phyloP scores from a whole-genome alignment of 1,139 yeast genomes.

The Debaryomyces fabryi region DNA sequence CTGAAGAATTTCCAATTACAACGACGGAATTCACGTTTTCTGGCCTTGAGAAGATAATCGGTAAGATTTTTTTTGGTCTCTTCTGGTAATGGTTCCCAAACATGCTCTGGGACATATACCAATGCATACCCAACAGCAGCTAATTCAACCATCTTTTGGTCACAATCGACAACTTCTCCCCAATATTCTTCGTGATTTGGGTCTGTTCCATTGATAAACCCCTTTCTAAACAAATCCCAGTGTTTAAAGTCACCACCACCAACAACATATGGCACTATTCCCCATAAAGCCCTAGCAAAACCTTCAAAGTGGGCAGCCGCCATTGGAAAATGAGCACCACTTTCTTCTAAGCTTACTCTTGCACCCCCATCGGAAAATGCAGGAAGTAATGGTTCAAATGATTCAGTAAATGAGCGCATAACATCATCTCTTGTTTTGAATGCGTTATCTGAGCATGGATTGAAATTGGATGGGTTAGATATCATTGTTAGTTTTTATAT shows the following conservation, averaged over 20 bases:
- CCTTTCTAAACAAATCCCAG: constrained; percentile 16
- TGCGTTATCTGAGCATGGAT: neutral
- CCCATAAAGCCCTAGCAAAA: constrained; percentile 30
- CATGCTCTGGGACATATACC: constrained; percentile 20
- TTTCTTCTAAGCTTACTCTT: constrained; percentile 11
- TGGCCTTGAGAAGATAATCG: constrained; percentile 18
- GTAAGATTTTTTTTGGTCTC: constrained; percentile 19
- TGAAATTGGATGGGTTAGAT: neutral
- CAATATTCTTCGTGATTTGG: constrained; percentile 28
- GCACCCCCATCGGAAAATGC: constrained; percentile 13
- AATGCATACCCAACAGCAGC: constrained; percentile 30
- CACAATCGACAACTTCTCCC: constrained; percentile 22
- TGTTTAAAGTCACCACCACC: constrained; percentile 25
- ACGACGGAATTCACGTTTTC: constrained; percentile 18
- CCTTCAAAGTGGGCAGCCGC: constrained; percentile 29
- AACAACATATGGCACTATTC: constrained; percentile 25
- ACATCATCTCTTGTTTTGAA: constrained; percentile 11
- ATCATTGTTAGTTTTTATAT: neutral
- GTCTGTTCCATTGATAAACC: constrained; percentile 28
- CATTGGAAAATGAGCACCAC: constrained; percentile 22
- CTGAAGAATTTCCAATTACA: constrained; percentile 31
- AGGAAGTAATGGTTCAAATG: constrained; percentile 13
- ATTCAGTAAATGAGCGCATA: constrained; percentile 9
- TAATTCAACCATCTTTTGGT: constrained; percentile 28
- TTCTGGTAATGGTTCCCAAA: constrained; percentile 27